Evolutionary conservation across 345 rosid genomes (phyloP).

Genomic region (Eucalyptus cloeziana): DNA sequence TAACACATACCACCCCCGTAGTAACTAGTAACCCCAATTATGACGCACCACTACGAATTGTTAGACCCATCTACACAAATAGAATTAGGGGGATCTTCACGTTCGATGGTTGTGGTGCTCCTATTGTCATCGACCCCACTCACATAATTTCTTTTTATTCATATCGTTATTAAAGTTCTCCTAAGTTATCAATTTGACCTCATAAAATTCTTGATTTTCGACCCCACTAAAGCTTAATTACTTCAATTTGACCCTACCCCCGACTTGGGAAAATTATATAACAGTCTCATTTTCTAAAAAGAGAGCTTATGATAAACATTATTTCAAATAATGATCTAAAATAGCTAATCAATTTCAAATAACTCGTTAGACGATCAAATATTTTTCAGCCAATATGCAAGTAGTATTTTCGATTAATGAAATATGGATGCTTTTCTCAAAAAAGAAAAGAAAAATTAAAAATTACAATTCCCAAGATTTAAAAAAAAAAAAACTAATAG

Average conservation of each 20-base stretch:
- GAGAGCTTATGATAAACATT: accelerated
- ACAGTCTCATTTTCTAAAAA: background rate
- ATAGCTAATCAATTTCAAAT: too few relatives aligned
- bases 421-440: too few relatives aligned
- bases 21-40: accelerated
- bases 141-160: background rate
- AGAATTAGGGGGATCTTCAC: background rate
- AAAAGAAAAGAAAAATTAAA: too few relatives aligned
- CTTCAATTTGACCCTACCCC: background rate
- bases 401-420: background rate
- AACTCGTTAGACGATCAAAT: too few relatives aligned
- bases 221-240: background rate
- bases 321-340: too few relatives aligned
- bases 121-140: background rate
- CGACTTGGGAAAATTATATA: background rate
- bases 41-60: background rate
- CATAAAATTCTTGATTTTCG: background rate
- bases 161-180: background rate
- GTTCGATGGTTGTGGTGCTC: background rate
- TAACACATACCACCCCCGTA: background rate
- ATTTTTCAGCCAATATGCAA: background rate
- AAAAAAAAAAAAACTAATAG: too few relatives aligned
- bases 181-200: background rate
- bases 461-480: too few relatives aligned
- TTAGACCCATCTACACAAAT: background rate